Evolutionary conservation across 2,329 filamentous ascomycete species (phyloP).

Genomic region (Aspergillus sp.): DNA sequence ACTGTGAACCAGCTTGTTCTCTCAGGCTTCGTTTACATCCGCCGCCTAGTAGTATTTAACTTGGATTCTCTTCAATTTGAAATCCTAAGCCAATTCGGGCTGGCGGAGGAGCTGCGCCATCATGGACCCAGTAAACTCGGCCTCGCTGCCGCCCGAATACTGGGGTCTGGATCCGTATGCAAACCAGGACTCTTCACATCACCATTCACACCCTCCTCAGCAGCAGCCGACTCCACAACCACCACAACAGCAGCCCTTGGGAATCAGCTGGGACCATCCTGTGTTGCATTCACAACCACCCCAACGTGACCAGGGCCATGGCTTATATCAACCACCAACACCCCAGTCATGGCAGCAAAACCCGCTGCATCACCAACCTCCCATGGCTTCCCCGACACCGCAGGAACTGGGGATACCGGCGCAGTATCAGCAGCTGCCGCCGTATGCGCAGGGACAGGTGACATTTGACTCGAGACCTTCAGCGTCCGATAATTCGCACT

Average conservation of each 20-base stretch:
- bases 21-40: not conserved
- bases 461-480: slow-evolving; percentile 29
- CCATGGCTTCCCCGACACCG: slow-evolving; percentile 22
- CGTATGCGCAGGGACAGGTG: slow-evolving; percentile 32
- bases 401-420: slow-evolving; percentile 27
- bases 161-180: slow-evolving; percentile 40
- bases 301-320: slow-evolving; percentile 30
- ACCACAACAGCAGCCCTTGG: slow-evolving; percentile 26
- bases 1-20: slow-evolving; percentile 3
- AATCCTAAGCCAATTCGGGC: slow-evolving; percentile 3
- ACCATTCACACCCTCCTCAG: slow-evolving; percentile 24
- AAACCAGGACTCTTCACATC: slow-evolving; percentile 24
- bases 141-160: slow-evolving; percentile 34
- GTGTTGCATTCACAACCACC: slow-evolving; percentile 29
- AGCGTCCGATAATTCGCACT: slow-evolving; percentile 33
- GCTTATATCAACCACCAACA: slow-evolving; percentile 29
- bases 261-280: slow-evolving; percentile 40
- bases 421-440: slow-evolving; percentile 33
- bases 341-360: slow-evolving; percentile 36
- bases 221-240: slow-evolving; percentile 22
- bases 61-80: not conserved
- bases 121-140: slow-evolving; percentile 36
- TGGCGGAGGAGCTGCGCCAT: slow-evolving; percentile 15
- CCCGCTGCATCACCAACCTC: slow-evolving; percentile 26
- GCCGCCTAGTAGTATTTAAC: slow-evolving; percentile 11